Evolutionary conservation across 169 alveolate species (phyloP).

Genomic region (Theileria parva): DNA sequence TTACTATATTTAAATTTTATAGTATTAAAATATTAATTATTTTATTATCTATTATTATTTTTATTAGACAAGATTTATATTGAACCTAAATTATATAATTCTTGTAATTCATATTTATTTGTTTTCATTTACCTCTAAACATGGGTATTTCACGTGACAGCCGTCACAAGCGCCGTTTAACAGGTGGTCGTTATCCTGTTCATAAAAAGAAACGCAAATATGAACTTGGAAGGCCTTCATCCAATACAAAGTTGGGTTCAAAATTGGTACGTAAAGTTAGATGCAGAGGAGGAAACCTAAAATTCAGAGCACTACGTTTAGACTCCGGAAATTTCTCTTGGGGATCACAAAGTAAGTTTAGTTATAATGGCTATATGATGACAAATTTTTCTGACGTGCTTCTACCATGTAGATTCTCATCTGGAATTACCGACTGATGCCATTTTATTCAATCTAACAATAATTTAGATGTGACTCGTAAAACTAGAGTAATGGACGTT

Average conservation of each 20-base stretch:
- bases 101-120: neutral
- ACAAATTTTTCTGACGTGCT: conserved; percentile 20
- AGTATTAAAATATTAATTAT: neutral
- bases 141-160: conserved; percentile 99
- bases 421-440: conserved; percentile 76
- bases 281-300: conserved; percentile 97
- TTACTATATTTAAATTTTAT: neutral
- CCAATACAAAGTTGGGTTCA: conserved; percentile 95
- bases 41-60: neutral
- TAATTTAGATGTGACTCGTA: conserved; percentile 76
- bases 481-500: conserved; percentile 95
- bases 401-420: conserved; percentile 52
- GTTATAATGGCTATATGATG: conserved; percentile 34
- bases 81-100: neutral
- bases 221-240: conserved; percentile 98
- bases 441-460: neutral
- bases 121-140: neutral
- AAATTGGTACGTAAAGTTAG: conserved; percentile 93
- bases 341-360: conserved; percentile 89
- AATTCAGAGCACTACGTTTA: conserved; percentile 94
- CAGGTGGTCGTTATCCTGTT: conserved; percentile 99
- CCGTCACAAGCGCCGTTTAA: conserved; percentile 97
- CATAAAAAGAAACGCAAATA: conserved; percentile 98
- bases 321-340: conserved; percentile 97
- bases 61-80: neutral